Conservation (phyloP, 139 green algal species). For the Tetradesmus obliquus region DNA sequence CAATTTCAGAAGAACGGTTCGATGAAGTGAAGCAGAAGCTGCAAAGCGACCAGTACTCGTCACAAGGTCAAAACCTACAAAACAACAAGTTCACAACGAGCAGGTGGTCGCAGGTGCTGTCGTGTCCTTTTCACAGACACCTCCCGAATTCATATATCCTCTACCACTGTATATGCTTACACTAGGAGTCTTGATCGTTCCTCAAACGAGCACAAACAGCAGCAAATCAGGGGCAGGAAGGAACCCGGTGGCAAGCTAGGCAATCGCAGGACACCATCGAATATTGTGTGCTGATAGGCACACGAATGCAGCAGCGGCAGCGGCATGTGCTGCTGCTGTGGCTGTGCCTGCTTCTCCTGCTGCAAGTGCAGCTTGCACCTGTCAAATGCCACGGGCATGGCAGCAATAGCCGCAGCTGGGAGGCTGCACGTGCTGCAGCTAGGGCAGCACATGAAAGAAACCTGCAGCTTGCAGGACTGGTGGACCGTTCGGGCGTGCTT, state of each 20-base stretch:
- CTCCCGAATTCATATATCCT: too few relatives aligned
- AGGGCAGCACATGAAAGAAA: neutral
- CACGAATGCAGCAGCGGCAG: neutral
- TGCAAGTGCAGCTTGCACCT: neutral
- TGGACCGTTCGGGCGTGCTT: neutral
- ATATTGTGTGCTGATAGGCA: neutral
- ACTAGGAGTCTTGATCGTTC: neutral
- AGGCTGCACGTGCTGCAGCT: conserved; percentile 24
- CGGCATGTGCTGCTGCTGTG: neutral
- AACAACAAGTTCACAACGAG: neutral
- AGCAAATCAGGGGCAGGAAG: neutral
- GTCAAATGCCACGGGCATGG: neutral
- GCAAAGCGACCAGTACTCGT: neutral
- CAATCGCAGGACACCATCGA: neutral
- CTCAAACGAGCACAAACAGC: neutral
- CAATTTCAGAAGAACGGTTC: too few relatives aligned
- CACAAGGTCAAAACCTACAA: neutral
- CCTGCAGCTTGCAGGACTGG: conserved; percentile 14
- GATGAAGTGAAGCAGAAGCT: too few relatives aligned
- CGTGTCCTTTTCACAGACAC: neutral
- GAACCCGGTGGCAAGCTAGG: neutral
- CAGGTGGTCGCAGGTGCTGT: neutral
- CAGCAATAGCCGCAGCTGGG: conserved; percentile 13
- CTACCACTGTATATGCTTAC: neutral
- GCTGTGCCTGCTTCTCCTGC: neutral